These are phyloP conservation scores for Exserohilum rostratum DNA, from an alignment of 2,329 filamentous ascomycete genomes.

Conservation along the genomic window DNA sequence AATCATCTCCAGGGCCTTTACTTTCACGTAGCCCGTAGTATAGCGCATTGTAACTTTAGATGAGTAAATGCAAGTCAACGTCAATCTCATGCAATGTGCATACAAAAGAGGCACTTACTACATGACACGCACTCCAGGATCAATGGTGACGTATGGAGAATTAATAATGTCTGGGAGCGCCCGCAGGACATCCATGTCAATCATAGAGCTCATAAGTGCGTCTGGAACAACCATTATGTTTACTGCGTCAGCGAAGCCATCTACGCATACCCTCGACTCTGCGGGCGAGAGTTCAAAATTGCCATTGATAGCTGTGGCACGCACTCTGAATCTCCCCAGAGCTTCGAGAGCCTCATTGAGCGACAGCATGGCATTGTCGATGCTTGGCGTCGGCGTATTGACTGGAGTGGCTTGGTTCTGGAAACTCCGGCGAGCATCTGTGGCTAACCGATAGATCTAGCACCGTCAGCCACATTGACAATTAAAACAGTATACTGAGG, in stretches of 20 bases:
- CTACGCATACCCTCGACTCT: slow-evolving; percentile 28
- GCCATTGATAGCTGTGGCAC: slow-evolving; percentile 17
- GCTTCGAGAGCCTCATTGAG: slow-evolving; percentile 37
- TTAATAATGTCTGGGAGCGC: slow-evolving; percentile 31
- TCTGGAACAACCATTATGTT: slow-evolving; percentile 28
- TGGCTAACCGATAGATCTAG: slow-evolving; percentile 40
- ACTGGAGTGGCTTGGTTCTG: slow-evolving; percentile 28
- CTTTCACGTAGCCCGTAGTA: slow-evolving; percentile 30
- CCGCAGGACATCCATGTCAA: slow-evolving; percentile 25
- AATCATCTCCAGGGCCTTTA: slow-evolving; percentile 20
- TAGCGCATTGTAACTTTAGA: slow-evolving; percentile 28
- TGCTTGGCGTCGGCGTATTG: slow-evolving; percentile 24
- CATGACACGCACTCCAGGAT: slow-evolving; percentile 31
- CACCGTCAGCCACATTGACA: background rate
- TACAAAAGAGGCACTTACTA: slow-evolving; percentile 14
- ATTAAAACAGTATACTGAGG: background rate
- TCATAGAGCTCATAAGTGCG: slow-evolving; percentile 13
- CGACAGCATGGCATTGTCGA: slow-evolving; percentile 36
- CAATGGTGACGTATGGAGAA: slow-evolving; percentile 35
- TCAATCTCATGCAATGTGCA: background rate
- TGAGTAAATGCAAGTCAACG: background rate
- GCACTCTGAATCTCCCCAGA: slow-evolving; percentile 32
- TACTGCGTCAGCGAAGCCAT: slow-evolving; percentile 26
- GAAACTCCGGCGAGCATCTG: slow-evolving; percentile 31
- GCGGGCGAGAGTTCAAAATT: slow-evolving; percentile 22